Conservation (phyloP, 257 asterid genomes). For the Jasminum sambac region DNA sequence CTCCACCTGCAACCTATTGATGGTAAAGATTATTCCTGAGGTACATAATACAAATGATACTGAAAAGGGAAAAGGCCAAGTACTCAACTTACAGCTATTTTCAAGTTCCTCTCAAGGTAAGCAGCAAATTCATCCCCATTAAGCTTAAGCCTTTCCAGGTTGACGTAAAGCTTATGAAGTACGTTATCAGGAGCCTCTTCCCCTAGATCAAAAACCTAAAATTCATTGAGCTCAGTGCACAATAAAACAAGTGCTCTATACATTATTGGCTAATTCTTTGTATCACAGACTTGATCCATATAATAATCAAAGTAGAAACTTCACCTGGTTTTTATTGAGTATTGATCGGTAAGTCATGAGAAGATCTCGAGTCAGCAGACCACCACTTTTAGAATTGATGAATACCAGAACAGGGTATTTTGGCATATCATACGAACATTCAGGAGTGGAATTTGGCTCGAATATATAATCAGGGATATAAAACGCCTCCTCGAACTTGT, state of each 20-base stretch:
- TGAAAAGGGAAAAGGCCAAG: too few relatives aligned
- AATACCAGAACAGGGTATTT: constrained; percentile 83
- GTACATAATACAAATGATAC: too few relatives aligned
- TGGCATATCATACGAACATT: constrained; percentile 37
- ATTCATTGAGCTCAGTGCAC: constrained; percentile 13
- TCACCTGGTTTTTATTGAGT: constrained; percentile 73
- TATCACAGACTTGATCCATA: too few relatives aligned
- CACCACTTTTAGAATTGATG: constrained; percentile 90
- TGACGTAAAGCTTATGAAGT: constrained; percentile 51
- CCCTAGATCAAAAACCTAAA: constrained; percentile 86
- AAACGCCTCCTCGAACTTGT: constrained; percentile 46
- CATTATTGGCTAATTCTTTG: neutral
- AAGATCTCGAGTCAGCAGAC: constrained; percentile 91
- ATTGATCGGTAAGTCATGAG: constrained; percentile 61
- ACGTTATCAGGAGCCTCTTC: constrained; percentile 85
- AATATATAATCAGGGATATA: constrained; percentile 58
- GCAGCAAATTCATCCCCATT: constrained; percentile 56
- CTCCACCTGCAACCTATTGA: constrained; percentile 99
- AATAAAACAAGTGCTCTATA: neutral
- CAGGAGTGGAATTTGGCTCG: constrained; percentile 32
- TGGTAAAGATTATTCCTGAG: too few relatives aligned
- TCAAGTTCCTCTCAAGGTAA: constrained; percentile 20
- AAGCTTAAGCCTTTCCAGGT: constrained; percentile 61
- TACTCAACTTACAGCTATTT: neutral
- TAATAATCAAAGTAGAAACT: too few relatives aligned